Evolutionary conservation across 495 filamentous ascomycete genomes (phyloP).

Genomic region (Aspergillus wentii): DNA sequence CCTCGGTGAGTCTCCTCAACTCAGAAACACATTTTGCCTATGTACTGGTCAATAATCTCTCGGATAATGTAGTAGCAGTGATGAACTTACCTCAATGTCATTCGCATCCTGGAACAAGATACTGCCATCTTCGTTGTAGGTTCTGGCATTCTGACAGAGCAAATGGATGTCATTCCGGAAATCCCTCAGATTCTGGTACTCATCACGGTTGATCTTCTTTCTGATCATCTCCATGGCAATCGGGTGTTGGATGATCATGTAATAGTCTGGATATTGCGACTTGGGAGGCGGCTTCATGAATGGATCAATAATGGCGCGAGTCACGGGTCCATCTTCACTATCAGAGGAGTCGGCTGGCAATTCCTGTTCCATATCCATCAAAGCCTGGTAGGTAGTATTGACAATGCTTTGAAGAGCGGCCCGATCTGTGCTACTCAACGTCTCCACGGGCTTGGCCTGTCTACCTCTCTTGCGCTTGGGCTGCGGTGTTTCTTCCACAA

Average conservation of each 20-base stretch:
- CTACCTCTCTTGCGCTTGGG: constrained; percentile 80
- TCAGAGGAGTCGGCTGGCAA: constrained; percentile 54
- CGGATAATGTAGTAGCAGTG: constrained; percentile 1
- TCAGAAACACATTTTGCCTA: constrained; percentile 64
- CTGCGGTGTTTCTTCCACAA: constrained; percentile 68
- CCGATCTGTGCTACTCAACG: constrained; percentile 42
- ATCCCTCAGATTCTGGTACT: constrained; percentile 75
- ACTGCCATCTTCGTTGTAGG: constrained; percentile 94
- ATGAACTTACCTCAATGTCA: constrained; percentile 74
- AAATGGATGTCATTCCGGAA: constrained; percentile 77
- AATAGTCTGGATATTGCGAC: constrained; percentile 86
- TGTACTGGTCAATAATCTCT: constrained; percentile 21
- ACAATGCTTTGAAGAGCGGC: constrained; percentile 67
- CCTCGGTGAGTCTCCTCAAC: constrained; percentile 63
- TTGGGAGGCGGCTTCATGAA: constrained; percentile 91
- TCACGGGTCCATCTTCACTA: constrained; percentile 53
- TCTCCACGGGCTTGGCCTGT: constrained; percentile 59
- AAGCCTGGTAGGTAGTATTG: constrained; percentile 64
- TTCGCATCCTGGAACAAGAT: constrained; percentile 88
- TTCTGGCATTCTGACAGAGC: constrained; percentile 85
- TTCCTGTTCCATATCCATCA: constrained; percentile 72
- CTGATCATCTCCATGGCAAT: constrained; percentile 92
- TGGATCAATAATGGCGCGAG: constrained; percentile 83
- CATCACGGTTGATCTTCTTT: constrained; percentile 88
- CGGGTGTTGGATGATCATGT: constrained; percentile 82